Base-by-base conservation (phyloP, 345 rosid species). In the Hypericum androsaemum region DNA sequence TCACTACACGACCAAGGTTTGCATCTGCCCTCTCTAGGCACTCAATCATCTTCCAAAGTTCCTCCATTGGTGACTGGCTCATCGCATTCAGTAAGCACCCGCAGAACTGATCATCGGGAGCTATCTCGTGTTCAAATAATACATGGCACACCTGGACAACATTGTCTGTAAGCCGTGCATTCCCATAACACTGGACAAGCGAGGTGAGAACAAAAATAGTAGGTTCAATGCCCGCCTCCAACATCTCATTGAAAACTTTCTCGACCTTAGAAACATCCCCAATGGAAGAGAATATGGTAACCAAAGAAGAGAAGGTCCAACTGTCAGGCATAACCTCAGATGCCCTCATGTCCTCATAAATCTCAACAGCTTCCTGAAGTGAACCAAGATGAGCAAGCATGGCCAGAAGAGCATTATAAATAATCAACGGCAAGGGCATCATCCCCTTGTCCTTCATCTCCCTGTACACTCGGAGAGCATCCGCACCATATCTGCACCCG, bases 141-240 rank as follows among this genome's bases (percentile, higher is more conserved):
- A 58, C 61, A 63, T 87, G 69, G 52, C 77, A 77, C 47, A 83
- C 67, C 71, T 69, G 76, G 37, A 92, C 88, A 67, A 87, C 88
- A 71, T 84, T 89, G 66, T 83, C 86, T 14, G 71, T 74, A 41
- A 58, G 80, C 47, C 77, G 78, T 43, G 82, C 84, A 70, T 84
- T 92, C 37, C 96, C 98, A 56, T 92, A 92, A 74, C 96, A 92
- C 69, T 92, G 98, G 38, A 87, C 77, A 58, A 87, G 70, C 17
- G 96, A 87, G n/a, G 98, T 92, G 45, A 84, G 70, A 58, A 92
- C 78, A 69, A 74, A 84, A n/a, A 87, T 69, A 67, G 74, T 84
- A 67, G 95, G 89, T 71, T 84, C 80, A 54, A 79, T 74, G 8
- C 95, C 96, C 1, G 84, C 81, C 69, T 84, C 85, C 57, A 79